These are phyloP conservation scores for Trichophyton rubrum DNA, from an alignment of 2,329 filamentous ascomycete species.

Conservation along the genomic window DNA sequence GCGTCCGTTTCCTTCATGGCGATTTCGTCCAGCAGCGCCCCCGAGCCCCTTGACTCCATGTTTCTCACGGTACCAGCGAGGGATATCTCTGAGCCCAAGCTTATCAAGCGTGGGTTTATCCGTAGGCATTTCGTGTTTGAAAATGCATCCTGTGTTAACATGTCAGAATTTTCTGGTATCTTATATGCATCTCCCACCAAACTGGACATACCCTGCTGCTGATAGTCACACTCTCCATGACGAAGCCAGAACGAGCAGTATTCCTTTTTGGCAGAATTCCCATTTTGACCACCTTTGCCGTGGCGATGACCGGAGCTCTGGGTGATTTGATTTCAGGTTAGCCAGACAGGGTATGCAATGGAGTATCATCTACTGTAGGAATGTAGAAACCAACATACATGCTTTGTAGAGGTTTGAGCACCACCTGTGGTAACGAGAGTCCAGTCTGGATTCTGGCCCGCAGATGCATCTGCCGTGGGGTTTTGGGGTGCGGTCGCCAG, in stretches of 20 bases:
- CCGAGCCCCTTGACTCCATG: slow-evolving; percentile 13
- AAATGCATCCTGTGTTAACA: slow-evolving; percentile 55
- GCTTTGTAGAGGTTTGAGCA: neutral
- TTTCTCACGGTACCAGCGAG: slow-evolving; percentile 46
- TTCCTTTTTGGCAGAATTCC: slow-evolving; percentile 11
- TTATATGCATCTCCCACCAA: neutral
- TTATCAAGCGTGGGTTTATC: slow-evolving; percentile 52
- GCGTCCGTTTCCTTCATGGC: slow-evolving; percentile 3
- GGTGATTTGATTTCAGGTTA: neutral
- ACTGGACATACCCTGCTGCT: slow-evolving; percentile 48
- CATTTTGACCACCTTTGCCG: slow-evolving; percentile 5
- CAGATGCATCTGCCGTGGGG: neutral
- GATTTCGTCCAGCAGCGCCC: neutral
- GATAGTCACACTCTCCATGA: slow-evolving; percentile 71
- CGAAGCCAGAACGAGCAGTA: slow-evolving; percentile 67
- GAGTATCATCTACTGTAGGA: neutral
- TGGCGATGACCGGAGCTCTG: slow-evolving; percentile 6
- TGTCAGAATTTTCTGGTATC: neutral
- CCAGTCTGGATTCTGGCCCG: neutral
- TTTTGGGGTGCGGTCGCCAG: neutral
- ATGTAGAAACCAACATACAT: neutral
- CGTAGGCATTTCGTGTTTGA: slow-evolving; percentile 78
- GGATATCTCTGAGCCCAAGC: slow-evolving; percentile 52
- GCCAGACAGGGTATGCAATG: neutral
- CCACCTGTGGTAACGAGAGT: neutral